Base-by-base conservation (phyloP, 331 rosid species). In the Acacia pycnantha region DNA sequence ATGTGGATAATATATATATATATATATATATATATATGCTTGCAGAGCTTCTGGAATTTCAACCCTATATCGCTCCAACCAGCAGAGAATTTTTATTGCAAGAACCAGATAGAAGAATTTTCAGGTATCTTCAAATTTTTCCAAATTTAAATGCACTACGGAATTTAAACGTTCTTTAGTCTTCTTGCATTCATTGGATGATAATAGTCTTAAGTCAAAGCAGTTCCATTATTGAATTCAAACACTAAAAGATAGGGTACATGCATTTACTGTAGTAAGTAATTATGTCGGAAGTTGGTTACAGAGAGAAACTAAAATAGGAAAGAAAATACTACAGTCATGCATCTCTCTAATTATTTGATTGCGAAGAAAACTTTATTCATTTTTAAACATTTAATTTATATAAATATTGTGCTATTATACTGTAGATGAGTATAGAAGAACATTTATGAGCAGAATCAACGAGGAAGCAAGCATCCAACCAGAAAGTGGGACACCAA, bases 21-120 rank as follows among this genome's bases (percentile, higher is more conserved):
- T n/a, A n/a, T n/a, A n/a, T n/a, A n/a, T n/a, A n/a, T 72, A 62
- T 2, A 47, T 46, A 47, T 47, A 31, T 31, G 33, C 19, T 31
- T 62, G 5, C 81, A 94, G 91, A 77, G 77, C 79, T 77, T 67
- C 48, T 95, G 93, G 97, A 80, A 86, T 84, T 89, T 91, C 44
- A 85, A 82, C 84, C 84, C 88, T 51, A 56, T 47, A 44, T 91
- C 88, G 92, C 90, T 85, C 74, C 75, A 82, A 53, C 74, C 86
- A 46, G 76, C 83, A 8, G 95, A 91, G 83, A 86, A 87, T 83
- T 87, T 89, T 48, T 79, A 86, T 85, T 86, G 85, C 87, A 87
- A 84, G 92, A 78, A 82, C 86, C 91, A 90, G 33, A 82, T 87
- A 48, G 86, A 83, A 81, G 87, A 73, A 73, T 53, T 89, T 59